Evolutionary conservation across 2,329 filamentous ascomycete species (phyloP), one percentile per base, ranked within the genome.

Genomic region (Pyrenochaeta sp.): DNA sequence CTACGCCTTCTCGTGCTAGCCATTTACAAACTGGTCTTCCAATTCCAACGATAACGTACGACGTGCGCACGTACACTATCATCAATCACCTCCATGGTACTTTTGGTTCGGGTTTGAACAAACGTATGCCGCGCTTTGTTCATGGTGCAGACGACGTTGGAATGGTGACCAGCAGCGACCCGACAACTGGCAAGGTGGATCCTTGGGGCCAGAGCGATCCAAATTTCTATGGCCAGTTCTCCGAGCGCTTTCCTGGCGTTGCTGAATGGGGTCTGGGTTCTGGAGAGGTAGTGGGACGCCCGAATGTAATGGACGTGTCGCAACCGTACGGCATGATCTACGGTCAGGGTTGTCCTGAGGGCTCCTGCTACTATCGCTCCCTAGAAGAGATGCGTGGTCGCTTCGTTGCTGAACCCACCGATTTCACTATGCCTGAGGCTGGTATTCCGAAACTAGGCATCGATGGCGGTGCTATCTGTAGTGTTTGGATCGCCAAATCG

Each of bases 281-380:
- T 32, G 93, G 92, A 5, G 89, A 92, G 40, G 74, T 88, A 50
- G 88, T 92, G 9, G 92, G 90, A 15, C 81, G 89, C 25, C 91
- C 91, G 1, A 97, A 97, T 70, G 86, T 91, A 36, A 93, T 97
- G 90, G 93, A 97, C 73, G 86, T 97, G 36, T 97, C 93, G 72
- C 91, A 94, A 68, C 86, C 87, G 8, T 93, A 91, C 72, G 94
- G 94, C 8, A 86, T 94, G 79, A 80, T 96, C 7, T 89, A 91
- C 52, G 94, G 93, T 2, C 92, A 97, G 80, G 93, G 92, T 1
- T 92, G 90, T 54, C 93, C 93, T 0, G 91, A 91, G 48, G 93
- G 94, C 3, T 88, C 90, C 54, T 85, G 88, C 44, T 95, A 93
- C 74, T 96, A 90, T 71, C 90, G 92, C 34, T 86, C 88, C 9